Conservation (phyloP, 192 early-diverging fungal species). For the Coemansia reversa region DNA sequence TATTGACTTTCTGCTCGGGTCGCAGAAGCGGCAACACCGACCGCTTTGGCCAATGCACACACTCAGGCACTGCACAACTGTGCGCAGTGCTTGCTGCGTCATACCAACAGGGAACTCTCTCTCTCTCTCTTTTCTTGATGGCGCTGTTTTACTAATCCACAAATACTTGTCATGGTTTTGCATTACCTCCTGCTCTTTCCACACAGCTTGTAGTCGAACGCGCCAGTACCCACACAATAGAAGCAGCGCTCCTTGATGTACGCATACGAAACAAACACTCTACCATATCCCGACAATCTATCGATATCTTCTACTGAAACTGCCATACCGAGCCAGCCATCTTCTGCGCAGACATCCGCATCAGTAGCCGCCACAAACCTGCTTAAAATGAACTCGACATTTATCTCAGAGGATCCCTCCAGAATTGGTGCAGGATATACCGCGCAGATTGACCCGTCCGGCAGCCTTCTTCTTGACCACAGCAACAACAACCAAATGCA, state of each 20-base stretch:
- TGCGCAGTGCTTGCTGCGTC: neutral
- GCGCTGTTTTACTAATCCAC: slow-evolving; percentile 3
- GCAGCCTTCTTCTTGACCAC: slow-evolving; percentile 37
- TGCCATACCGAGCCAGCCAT: slow-evolving; percentile 23
- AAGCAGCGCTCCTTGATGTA: slow-evolving; percentile 30
- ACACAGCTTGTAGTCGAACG: too few species aligned
- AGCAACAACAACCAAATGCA: slow-evolving; percentile 18
- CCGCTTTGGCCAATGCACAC: neutral
- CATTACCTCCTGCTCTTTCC: too few species aligned
- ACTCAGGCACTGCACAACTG: neutral
- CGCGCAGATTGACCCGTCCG: slow-evolving; percentile 30
- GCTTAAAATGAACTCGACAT: slow-evolving; percentile 54
- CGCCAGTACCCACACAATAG: too few species aligned
- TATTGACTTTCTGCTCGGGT: slow-evolving; percentile 23
- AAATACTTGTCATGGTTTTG: too few species aligned
- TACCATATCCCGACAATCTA: slow-evolving; percentile 45
- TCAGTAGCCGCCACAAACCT: slow-evolving; percentile 17
- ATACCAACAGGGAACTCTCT: neutral
- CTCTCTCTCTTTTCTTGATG: neutral
- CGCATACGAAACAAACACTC: slow-evolving; percentile 35
- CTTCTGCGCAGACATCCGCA: slow-evolving; percentile 16
- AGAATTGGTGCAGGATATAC: slow-evolving; percentile 24
- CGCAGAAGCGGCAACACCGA: slow-evolving; percentile 1
- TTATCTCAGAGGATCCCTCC: slow-evolving; percentile 42
- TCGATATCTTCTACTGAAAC: slow-evolving; percentile 50